These are phyloP conservation scores for Scleroderma bovista DNA, from an alignment of 768 basidiomycete genomes.

Conservation along the genomic window DNA sequence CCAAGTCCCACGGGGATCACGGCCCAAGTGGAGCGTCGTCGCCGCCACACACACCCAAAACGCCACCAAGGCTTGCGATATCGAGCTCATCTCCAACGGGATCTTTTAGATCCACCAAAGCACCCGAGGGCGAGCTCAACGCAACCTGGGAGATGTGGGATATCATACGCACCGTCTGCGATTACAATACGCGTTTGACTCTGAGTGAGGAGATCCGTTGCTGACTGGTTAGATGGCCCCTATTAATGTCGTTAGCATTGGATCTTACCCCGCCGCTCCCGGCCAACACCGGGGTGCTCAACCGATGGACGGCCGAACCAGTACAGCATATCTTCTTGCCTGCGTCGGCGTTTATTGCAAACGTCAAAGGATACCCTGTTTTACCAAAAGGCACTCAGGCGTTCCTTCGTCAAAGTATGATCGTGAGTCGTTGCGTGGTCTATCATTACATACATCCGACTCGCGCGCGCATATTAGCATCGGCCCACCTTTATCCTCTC, in stretches of 20 bases:
- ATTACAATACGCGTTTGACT: constrained; percentile 69
- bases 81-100: constrained; percentile 20
- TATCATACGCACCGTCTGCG: constrained; percentile 83
- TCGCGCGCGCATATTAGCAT: constrained; percentile 46
- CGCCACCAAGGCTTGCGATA: constrained; percentile 13
- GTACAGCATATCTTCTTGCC: constrained; percentile 87
- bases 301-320: constrained; percentile 91
- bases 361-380: constrained; percentile 95
- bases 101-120: constrained; percentile 25
- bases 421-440: constrained; percentile 42
- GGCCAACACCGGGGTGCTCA: constrained; percentile 64
- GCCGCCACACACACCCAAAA: constrained; percentile 9
- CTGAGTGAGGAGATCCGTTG: constrained; percentile 46
- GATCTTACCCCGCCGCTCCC: constrained; percentile 90
- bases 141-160: constrained; percentile 99
- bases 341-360: constrained; percentile 88
- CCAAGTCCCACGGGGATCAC: constrained; percentile 21
- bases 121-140: constrained; percentile 55
- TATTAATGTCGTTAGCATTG: constrained; percentile 52
- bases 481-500: constrained; percentile 81
- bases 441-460: constrained; percentile 15
- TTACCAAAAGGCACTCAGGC: constrained; percentile 88
- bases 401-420: constrained; percentile 87
- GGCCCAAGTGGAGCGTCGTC: constrained; percentile 22
- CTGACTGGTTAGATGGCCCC: constrained; percentile 1